A percentile compares a stretch with the other conserved stretches of the same genome.
Conservation (phyloP, 768 basidiomycete genomes). For the Leccinum obscurum region DNA sequence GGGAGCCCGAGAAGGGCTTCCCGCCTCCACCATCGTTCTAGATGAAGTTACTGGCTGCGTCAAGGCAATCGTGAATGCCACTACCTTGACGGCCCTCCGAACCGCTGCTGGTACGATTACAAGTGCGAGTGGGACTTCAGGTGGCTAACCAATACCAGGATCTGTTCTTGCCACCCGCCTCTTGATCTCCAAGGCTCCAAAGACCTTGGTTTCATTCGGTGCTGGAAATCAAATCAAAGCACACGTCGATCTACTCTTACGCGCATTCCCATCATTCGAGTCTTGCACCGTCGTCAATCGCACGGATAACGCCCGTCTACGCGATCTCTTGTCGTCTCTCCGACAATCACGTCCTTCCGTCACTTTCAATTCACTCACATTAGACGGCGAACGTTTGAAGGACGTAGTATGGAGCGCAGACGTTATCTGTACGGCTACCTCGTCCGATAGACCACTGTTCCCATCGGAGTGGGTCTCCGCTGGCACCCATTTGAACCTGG, state of each 20-base stretch:
- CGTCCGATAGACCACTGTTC: conserved; percentile 70
- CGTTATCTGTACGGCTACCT: conserved; percentile 75
- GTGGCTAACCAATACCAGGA: conserved; percentile 39
- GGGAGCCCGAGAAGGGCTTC: conserved; percentile 72
- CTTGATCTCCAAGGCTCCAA: conserved; percentile 44
- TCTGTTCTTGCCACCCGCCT: conserved; percentile 67
- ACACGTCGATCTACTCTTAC: conserved; percentile 63
- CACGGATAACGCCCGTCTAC: conserved; percentile 48
- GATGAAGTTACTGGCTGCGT: conserved; percentile 68
- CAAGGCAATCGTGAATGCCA: conserved; percentile 78
- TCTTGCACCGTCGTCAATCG: conserved; percentile 66
- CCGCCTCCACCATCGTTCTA: conserved; percentile 74
- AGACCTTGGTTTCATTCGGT: conserved; percentile 61
- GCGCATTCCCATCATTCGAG: conserved; percentile 53
- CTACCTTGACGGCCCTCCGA: conserved; percentile 72
- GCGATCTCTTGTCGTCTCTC: conserved; percentile 36
- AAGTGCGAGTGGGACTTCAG: not conserved
- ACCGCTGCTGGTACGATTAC: conserved; percentile 69
- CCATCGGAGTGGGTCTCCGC: conserved; percentile 59
- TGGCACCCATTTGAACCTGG: conserved; percentile 69
- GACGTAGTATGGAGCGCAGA: conserved; percentile 20
- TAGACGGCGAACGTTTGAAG: conserved; percentile 12
- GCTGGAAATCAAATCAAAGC: conserved; percentile 70
- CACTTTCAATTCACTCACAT: conserved; percentile 12
- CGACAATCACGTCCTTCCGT: conserved; percentile 28